Conservation (phyloP, 768 basidiomycete genomes). For the Tubosaeta sp. region DNA sequence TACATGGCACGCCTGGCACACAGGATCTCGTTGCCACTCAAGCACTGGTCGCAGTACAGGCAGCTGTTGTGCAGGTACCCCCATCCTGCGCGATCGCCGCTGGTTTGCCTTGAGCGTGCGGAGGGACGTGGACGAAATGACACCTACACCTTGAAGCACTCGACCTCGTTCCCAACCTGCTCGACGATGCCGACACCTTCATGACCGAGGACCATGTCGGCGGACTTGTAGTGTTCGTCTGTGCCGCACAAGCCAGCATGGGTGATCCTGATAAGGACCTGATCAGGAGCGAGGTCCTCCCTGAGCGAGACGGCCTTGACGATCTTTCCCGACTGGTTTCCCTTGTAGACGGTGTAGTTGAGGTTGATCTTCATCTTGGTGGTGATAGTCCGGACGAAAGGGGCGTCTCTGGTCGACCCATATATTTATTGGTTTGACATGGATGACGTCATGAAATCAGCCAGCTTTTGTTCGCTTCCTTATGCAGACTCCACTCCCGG, state of each 20-base stretch:
- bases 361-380: constrained; percentile 17
- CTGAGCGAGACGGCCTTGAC: constrained; percentile 14
- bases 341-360: constrained; percentile 31
- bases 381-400: background rate
- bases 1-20: constrained; percentile 25
- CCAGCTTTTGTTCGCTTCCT: background rate
- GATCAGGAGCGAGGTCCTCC: constrained; percentile 18
- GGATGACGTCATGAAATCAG: background rate
- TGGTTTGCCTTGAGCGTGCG: background rate
- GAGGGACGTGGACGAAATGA: background rate
- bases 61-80: constrained; percentile 33
- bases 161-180: constrained; percentile 28
- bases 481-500: constrained; percentile 14
- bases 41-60: constrained; percentile 31
- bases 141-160: constrained; percentile 32
- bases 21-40: constrained; percentile 30
- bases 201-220: constrained; percentile 37
- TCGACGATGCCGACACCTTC: constrained; percentile 36
- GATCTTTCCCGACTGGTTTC: constrained; percentile 17
- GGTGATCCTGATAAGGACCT: constrained; percentile 31
- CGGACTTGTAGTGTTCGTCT: constrained; percentile 31
- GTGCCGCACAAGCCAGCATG: constrained; percentile 38
- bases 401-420: background rate
- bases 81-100: constrained; percentile 37
- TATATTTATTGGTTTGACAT: no score